These are phyloP conservation scores for Penicillium sp. DNA, from an alignment of 2,329 filamentous ascomycete genomes.

Conservation along the genomic window DNA sequence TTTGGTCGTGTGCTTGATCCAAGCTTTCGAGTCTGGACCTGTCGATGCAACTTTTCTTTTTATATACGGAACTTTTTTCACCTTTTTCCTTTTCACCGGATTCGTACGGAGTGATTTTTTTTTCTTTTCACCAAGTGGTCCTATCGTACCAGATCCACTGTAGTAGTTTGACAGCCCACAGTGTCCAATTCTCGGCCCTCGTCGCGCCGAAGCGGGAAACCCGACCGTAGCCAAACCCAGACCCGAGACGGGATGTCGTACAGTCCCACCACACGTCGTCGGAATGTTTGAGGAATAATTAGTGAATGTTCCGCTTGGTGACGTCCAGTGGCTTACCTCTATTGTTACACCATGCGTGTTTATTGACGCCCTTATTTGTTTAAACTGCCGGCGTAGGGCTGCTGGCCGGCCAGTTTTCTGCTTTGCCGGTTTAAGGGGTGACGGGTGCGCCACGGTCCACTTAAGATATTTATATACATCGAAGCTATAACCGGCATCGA, in stretches of 20 bases:
- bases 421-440: background rate
- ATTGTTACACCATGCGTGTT: constrained; percentile 21
- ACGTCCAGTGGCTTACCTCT: constrained; percentile 14
- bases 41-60: constrained; percentile 2
- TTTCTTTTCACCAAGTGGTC: background rate
- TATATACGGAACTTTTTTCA: background rate
- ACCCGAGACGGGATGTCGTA: background rate
- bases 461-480: background rate
- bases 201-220: constrained; percentile 1
- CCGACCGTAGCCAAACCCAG: background rate
- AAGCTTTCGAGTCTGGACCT: constrained; percentile 3
- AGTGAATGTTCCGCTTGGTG: background rate
- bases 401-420: background rate
- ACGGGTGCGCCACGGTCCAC: constrained; percentile 16
- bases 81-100: background rate
- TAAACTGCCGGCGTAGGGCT: constrained; percentile 16
- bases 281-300: constrained; percentile 11
- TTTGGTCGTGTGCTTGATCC: background rate
- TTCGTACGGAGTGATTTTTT: background rate
- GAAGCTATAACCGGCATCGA: background rate
- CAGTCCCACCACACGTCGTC: background rate
- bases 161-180: background rate
- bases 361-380: constrained; percentile 4
- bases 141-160: background rate
- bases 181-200: background rate